Evolutionary conservation across 495 filamentous ascomycete species (phyloP).

Genomic region (Penicillium odoratum): DNA sequence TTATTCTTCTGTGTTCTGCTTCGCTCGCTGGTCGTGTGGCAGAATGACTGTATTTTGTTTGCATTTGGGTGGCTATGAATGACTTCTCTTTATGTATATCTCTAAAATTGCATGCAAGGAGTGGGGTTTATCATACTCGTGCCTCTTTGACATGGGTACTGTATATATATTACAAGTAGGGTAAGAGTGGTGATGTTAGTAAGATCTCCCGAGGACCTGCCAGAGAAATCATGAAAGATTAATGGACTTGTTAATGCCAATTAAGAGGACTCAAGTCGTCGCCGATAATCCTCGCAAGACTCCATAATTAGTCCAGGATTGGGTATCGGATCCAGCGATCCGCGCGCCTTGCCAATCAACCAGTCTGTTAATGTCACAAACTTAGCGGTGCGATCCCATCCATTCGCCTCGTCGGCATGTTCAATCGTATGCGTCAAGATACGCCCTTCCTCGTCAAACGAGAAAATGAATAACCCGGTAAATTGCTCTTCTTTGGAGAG

Average conservation of each 20-base stretch:
- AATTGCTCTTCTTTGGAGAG: slow-evolving; percentile 59
- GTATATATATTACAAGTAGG: slow-evolving; percentile 3
- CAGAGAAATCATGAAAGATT: not conserved
- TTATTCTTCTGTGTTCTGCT: not conserved
- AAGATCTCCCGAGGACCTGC: not conserved
- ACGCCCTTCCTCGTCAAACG: slow-evolving; percentile 87
- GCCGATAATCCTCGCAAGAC: slow-evolving; percentile 21
- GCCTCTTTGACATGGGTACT: slow-evolving; percentile 2
- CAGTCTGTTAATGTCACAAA: slow-evolving; percentile 88
- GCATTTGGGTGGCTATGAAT: not conserved
- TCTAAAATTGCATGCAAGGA: not conserved
- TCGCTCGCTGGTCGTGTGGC: slow-evolving; percentile 1
- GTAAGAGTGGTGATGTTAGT: slow-evolving; percentile 14
- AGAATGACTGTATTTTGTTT: not conserved
- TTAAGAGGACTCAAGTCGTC: not conserved
- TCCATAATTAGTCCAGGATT: slow-evolving; percentile 37
- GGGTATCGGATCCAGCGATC: slow-evolving; percentile 43
- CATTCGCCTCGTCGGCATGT: slow-evolving; percentile 76
- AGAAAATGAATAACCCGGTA: slow-evolving; percentile 84
- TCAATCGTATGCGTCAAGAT: slow-evolving; percentile 89
- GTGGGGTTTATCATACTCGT: slow-evolving; percentile 6
- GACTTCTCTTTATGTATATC: not conserved
- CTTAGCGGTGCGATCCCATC: slow-evolving; percentile 67
- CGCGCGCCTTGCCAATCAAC: slow-evolving; percentile 67
- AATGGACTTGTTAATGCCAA: not conserved